phyloP scores from a whole-genome alignment of 176 grass and related monocot species.

The Aegilops sharonensis region DNA sequence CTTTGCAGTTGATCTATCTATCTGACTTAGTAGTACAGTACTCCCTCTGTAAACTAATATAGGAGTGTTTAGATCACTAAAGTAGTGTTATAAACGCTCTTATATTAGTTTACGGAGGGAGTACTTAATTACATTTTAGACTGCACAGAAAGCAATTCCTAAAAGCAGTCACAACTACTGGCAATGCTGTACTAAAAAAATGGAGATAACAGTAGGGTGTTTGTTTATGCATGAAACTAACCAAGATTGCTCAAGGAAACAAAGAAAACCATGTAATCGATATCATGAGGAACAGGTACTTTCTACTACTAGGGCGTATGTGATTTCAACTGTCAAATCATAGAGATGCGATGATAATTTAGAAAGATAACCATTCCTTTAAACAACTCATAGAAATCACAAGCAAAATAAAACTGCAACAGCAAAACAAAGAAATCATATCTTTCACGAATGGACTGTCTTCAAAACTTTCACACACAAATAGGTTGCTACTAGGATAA shows the following conservation, averaged over 20 bases:
- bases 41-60: too few species aligned
- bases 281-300: not conserved
- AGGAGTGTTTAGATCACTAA: too few species aligned
- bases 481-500: not conserved
- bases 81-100: too few species aligned
- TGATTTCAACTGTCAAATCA: slow-evolving; percentile 6
- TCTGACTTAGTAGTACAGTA: not conserved
- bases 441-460: not conserved
- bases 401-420: not conserved
- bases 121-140: not conserved
- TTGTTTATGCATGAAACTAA: not conserved
- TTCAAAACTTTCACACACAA: slow-evolving; percentile 14
- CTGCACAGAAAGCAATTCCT: not conserved
- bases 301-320: not conserved
- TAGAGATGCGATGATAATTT: not conserved
- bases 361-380: not conserved
- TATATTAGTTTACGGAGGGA: too few species aligned
- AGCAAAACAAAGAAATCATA: not conserved
- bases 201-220: not conserved
- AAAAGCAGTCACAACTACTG: not conserved
- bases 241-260: not conserved
- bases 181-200: not conserved
- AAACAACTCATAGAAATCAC: not conserved
- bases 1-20: not conserved
- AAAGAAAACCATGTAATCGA: too few species aligned